These are phyloP conservation scores for Taiozyma onychis DNA, from an alignment of 1,139 yeast species.

Conservation along the genomic window DNA sequence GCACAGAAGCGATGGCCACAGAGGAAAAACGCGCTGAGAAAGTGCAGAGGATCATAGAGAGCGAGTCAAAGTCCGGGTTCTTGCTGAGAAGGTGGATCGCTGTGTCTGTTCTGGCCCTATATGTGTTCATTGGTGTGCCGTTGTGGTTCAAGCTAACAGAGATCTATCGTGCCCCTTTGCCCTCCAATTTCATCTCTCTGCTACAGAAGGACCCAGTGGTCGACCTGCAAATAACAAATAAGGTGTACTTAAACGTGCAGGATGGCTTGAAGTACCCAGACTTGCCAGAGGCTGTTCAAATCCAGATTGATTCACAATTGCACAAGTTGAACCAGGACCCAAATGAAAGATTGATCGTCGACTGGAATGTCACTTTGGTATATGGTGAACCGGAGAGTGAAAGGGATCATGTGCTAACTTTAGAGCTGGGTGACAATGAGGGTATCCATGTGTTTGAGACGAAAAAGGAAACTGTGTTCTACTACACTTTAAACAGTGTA, in stretches of 20 bases:
- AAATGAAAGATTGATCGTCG: constrained; percentile 24
- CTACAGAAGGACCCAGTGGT: constrained; percentile 33
- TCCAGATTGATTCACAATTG: constrained; percentile 30
- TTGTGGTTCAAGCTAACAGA: constrained; percentile 67
- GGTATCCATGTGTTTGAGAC: constrained; percentile 26
- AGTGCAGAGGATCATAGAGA: constrained; percentile 8
- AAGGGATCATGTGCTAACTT: constrained; percentile 25
- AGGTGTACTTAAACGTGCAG: constrained; percentile 42
- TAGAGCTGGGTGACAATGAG: constrained; percentile 27
- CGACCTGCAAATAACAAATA: constrained; percentile 43
- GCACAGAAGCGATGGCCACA: not conserved
- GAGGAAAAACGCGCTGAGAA: not conserved
- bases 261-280: constrained; percentile 35
- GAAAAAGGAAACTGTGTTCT: constrained; percentile 38
- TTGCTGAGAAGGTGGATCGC: constrained; percentile 22
- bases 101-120: constrained; percentile 28
- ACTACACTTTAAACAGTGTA: constrained; percentile 43
- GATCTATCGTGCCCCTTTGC: constrained; percentile 71
- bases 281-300: constrained; percentile 39
- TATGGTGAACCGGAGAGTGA: constrained; percentile 13
- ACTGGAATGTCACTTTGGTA: constrained; percentile 24
- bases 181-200: constrained; percentile 44
- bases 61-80: constrained; percentile 17
- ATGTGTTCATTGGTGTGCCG: constrained; percentile 63
- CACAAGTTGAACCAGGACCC: constrained; percentile 17